Evolutionary conservation across 352 stramenopile species (phyloP), one percentile per base, ranked within the genome.

Genomic region (Hyaloperonospora brassicae): DNA sequence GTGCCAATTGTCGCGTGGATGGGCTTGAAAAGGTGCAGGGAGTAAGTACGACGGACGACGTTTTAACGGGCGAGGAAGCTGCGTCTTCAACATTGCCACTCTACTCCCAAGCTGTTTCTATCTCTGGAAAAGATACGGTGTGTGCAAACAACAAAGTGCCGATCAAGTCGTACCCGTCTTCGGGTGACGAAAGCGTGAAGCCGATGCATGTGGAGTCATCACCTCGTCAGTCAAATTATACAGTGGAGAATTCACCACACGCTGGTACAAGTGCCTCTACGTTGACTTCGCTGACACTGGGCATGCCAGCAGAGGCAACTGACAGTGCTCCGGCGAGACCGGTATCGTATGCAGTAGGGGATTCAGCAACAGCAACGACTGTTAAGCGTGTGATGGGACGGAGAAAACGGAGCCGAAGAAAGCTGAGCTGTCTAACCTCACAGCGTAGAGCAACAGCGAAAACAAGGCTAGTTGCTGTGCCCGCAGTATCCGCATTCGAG

Each of bases 341-440:
- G 17, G 25, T 41, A 31, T 53, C 50, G 4, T 36, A 56, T 25
- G 62, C 47, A 47, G 42, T 47, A 50, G 61, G 57, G 5, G 46
- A 62, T 13, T 48, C 43, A 23, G 27, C 30, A 0, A 49, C 39
- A 34, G 34, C 36, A 48, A 56, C 5, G 21, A 22, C 23, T 22
- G 43, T 47, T 0, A 55, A 46, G 42, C 48, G 50, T 30, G 31
- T 25, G 0, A 46, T 52, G 13, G 36, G 55, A 25, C 76, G 66
- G 47, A 65, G 74, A 39, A 83, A 77, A 30, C 74, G 74, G 12
- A 68, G 8, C 27, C 4, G 55, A 36, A 85, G 77, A 48, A 75
- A 66, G 51, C 45, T 70, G 22, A 68, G 44, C 31, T 81, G 63
- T 52, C 70, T 65, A 11, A 53, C 34, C 24, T 10, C 57, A 35